Conservation (phyloP, 2,329 filamentous ascomycete genomes). For the Botrytis aclada region DNA sequence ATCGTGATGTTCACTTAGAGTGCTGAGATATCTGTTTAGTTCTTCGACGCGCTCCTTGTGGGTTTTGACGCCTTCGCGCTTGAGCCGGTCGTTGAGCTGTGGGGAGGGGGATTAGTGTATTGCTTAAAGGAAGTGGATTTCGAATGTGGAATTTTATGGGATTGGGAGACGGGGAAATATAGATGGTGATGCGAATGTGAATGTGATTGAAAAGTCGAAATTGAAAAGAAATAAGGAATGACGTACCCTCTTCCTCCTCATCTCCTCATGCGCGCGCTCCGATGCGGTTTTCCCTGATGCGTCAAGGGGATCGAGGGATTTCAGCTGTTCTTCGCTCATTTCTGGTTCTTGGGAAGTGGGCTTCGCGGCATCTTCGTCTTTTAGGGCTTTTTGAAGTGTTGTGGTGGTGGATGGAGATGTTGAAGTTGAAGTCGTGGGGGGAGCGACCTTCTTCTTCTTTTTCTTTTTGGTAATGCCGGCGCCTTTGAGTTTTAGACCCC, state of each 20-base stretch:
- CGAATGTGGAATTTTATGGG: neutral
- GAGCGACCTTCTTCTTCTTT: conserved; percentile 42
- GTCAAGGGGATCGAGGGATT: conserved; percentile 37
- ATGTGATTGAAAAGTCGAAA: too few relatives aligned
- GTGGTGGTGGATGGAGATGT: conserved; percentile 25
- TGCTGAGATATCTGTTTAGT: conserved; percentile 88
- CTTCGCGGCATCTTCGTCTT: conserved; percentile 32
- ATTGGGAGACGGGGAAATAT: neutral
- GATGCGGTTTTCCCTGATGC: conserved; percentile 71
- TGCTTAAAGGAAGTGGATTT: neutral
- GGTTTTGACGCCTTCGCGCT: conserved; percentile 81
- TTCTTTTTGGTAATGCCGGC: conserved; percentile 63
- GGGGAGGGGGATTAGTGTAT: neutral
- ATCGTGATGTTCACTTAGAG: conserved; percentile 94
- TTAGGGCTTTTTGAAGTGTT: conserved; percentile 42
- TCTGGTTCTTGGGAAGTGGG: neutral
- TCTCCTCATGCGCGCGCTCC: conserved; percentile 77
- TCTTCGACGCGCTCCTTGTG: conserved; percentile 97
- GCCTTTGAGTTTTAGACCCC: conserved; percentile 85
- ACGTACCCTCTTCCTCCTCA: conserved; percentile 72
- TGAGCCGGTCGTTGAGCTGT: conserved; percentile 76
- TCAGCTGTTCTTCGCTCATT: conserved; percentile 28
- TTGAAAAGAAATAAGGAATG: neutral
- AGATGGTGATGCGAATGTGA: neutral
- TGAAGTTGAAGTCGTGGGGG: conserved; percentile 30